phyloP scores from a whole-genome alignment of 2,329 filamentous ascomycete species.

The Aspergillus sp. region DNA sequence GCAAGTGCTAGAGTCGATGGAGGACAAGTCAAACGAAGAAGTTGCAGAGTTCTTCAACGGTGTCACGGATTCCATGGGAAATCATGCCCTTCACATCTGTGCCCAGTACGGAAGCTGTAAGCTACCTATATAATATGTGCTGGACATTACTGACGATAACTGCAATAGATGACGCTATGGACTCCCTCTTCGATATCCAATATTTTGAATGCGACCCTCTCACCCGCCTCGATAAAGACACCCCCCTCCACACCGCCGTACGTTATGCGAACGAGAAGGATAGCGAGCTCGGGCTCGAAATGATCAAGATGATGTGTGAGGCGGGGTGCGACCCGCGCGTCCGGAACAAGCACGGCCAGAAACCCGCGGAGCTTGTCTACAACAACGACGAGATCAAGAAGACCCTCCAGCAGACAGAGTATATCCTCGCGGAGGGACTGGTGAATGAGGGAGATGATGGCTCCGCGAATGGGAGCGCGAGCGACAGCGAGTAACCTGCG shows the following conservation, averaged over 20 bases:
- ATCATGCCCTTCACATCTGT: conserved; percentile 85
- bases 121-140: conserved; percentile 30
- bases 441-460: conserved; percentile 35
- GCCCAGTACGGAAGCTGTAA: conserved; percentile 81
- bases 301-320: conserved; percentile 51
- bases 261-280: conserved; percentile 49
- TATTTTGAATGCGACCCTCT: conserved; percentile 50
- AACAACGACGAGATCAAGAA: conserved; percentile 43
- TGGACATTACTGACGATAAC: neutral
- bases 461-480: conserved; percentile 38
- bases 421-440: conserved; percentile 47
- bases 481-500: conserved; percentile 38
- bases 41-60: conserved; percentile 79
- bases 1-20: conserved; percentile 66
- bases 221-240: conserved; percentile 47
- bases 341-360: conserved; percentile 48
- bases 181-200: conserved; percentile 47
- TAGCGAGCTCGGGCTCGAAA: conserved; percentile 40
- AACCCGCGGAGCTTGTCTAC: conserved; percentile 45
- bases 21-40: conserved; percentile 58
- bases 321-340: conserved; percentile 49
- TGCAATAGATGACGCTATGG: conserved; percentile 45
- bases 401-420: conserved; percentile 46
- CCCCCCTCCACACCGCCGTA: conserved; percentile 46
- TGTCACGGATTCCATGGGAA: conserved; percentile 81